A percentile compares a stretch with the other conserved stretches of the same genome.
Conservation (phyloP, 345 rosid species). For the Syzygium oleosum region DNA sequence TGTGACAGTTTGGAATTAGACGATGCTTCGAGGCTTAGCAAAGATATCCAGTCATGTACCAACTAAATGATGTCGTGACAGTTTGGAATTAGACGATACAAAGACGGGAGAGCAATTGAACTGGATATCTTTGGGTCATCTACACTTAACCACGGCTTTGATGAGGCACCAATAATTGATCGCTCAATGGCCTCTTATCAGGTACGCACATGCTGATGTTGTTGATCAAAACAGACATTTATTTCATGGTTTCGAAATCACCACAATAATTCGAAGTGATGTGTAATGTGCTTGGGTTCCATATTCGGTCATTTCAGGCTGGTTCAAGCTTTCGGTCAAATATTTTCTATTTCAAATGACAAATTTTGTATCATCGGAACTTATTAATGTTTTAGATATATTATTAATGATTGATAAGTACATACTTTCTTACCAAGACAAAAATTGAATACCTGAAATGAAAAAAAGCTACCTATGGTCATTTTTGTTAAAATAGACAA, state of each 20-base stretch:
- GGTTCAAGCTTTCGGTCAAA: too few relatives aligned
- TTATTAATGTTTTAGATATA: too few relatives aligned
- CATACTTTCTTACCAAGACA: background rate
- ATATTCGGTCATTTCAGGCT: background rate
- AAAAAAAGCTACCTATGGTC: background rate
- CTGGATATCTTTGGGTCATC: background rate
- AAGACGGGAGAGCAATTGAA: too few relatives aligned
- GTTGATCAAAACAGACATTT: background rate
- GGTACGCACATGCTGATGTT: background rate
- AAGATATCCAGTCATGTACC: too few relatives aligned
- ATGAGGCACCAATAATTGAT: background rate
- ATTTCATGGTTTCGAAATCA: background rate
- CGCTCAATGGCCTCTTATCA: background rate
- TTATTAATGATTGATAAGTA: background rate
- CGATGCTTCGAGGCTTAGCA: too few relatives aligned
- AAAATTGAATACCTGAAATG: background rate
- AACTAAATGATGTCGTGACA: too few relatives aligned
- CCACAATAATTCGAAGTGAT: background rate
- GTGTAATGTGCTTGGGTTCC: background rate
- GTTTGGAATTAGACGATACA: too few relatives aligned
- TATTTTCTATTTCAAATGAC: background rate
- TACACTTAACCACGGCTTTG: background rate
- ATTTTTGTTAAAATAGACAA: too few relatives aligned
- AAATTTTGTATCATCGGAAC: background rate
- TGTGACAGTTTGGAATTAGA: too few relatives aligned